Conservation (phyloP, 371 early-diverging fungal genomes). For the Apophysomyces trapeziformis region DNA sequence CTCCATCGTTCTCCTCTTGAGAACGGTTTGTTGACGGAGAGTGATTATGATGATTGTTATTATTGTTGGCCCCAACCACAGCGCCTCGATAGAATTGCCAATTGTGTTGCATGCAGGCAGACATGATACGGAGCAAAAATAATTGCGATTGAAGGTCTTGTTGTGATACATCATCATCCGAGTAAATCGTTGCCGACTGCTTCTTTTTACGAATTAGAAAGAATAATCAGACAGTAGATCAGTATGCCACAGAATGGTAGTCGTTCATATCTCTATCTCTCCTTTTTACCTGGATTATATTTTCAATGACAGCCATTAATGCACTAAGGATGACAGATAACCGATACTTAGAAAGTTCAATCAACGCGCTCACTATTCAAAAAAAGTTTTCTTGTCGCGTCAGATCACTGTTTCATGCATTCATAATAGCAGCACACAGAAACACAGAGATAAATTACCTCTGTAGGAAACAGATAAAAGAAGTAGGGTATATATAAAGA, state of each 20-base stretch:
- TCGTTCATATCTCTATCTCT: too few species aligned
- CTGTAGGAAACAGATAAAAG: not conserved
- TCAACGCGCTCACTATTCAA: slow-evolving; percentile 41
- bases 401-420: slow-evolving; percentile 3
- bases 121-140: slow-evolving; percentile 62
- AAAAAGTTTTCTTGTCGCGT: slow-evolving; percentile 18
- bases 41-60: too few species aligned
- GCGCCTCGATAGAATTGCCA: slow-evolving; percentile 60
- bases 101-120: slow-evolving; percentile 64
- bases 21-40: not conserved
- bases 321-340: slow-evolving; percentile 43
- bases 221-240: too few species aligned
- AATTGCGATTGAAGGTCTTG: slow-evolving; percentile 66
- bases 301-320: slow-evolving; percentile 49
- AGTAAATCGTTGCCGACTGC: not conserved
- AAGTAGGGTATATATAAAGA: not conserved
- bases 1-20: not conserved
- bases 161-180: slow-evolving; percentile 45
- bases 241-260: too few species aligned
- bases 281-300: slow-evolving; percentile 44
- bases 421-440: too few species aligned
- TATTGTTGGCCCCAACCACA: too few species aligned
- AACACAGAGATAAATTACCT: not conserved
- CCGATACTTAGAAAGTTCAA: slow-evolving; percentile 56
- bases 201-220: not conserved